phyloP scores from a whole-genome alignment of 495 filamentous ascomycete genomes.

The Geopyxis carbonaria region DNA sequence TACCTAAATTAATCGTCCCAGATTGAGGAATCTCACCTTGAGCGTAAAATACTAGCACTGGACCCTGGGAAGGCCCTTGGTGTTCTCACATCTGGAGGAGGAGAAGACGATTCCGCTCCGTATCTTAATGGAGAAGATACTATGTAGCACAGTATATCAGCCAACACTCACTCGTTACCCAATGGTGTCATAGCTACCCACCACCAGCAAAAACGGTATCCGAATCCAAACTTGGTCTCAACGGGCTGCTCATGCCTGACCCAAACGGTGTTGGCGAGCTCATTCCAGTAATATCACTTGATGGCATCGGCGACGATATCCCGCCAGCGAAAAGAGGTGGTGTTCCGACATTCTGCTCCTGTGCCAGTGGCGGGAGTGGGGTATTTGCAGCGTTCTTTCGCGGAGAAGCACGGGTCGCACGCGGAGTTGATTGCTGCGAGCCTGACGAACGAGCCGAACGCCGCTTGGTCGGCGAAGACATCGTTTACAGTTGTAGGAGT shows the following conservation, averaged over 20 bases:
- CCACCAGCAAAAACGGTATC: not conserved
- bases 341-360: constrained; percentile 7
- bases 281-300: constrained; percentile 14
- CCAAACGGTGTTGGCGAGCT: constrained; percentile 18
- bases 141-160: constrained; percentile 1
- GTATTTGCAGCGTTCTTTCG: constrained; percentile 1
- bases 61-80: constrained; percentile 15
- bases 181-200: not conserved
- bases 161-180: not conserved
- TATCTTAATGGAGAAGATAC: constrained; percentile 25
- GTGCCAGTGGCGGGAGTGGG: constrained; percentile 11
- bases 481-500: constrained; percentile 2
- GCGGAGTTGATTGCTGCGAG: constrained; percentile 18
- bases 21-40: constrained; percentile 1
- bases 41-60: constrained; percentile 14
- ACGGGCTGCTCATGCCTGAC: not conserved
- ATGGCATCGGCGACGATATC: constrained; percentile 16
- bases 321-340: constrained; percentile 14
- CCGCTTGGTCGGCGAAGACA: constrained; percentile 21
- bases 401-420: constrained; percentile 3
- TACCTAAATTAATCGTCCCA: not conserved
- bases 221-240: constrained; percentile 1
- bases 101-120: constrained; percentile 22
- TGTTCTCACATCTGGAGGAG: constrained; percentile 11
- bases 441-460: constrained; percentile 12